phyloP scores from a whole-genome alignment of 129 eudicot species.

The Flaveria brownii region DNA sequence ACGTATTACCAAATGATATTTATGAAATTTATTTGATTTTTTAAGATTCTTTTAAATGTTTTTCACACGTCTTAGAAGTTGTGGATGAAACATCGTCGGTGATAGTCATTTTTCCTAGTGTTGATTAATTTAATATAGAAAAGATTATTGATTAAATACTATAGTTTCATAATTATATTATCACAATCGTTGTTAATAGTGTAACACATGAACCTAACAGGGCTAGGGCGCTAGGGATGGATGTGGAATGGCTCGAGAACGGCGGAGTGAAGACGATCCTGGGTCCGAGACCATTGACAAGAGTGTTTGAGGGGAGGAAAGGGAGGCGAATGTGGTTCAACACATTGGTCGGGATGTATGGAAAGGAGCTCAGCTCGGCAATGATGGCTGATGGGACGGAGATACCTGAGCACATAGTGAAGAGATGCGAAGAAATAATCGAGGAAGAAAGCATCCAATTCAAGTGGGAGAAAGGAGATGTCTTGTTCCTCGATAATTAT shows the following conservation, averaged over 20 bases:
- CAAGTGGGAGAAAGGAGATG: conserved; percentile 79
- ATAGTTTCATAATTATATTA: no score
- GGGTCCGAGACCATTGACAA: conserved; percentile 55
- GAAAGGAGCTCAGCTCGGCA: conserved; percentile 70
- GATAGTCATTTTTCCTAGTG: no score
- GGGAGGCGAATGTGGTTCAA: conserved; percentile 87
- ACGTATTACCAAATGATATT: no score
- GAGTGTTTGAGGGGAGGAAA: conserved; percentile 72
- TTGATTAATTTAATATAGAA: no score
- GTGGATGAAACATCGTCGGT: no score
- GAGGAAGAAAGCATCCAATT: conserved; percentile 84
- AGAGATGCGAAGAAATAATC: conserved; percentile 69
- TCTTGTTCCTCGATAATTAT: conserved; percentile 61
- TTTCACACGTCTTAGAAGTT: no score
- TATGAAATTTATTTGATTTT: no score
- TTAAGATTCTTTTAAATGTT: no score
- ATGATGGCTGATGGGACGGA: conserved; percentile 76
- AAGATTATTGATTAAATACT: no score
- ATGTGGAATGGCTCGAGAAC: conserved; percentile 71
- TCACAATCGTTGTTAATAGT: no score
- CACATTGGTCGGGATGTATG: conserved; percentile 75
- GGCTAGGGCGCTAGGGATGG: conserved; percentile 75
- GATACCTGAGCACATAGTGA: conserved; percentile 56
- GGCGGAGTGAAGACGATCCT: conserved; percentile 61
- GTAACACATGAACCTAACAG: conserved; percentile 24